Evolutionary conservation across 2,329 filamentous ascomycete species (phyloP).

Genomic region (Claviceps capensis): DNA sequence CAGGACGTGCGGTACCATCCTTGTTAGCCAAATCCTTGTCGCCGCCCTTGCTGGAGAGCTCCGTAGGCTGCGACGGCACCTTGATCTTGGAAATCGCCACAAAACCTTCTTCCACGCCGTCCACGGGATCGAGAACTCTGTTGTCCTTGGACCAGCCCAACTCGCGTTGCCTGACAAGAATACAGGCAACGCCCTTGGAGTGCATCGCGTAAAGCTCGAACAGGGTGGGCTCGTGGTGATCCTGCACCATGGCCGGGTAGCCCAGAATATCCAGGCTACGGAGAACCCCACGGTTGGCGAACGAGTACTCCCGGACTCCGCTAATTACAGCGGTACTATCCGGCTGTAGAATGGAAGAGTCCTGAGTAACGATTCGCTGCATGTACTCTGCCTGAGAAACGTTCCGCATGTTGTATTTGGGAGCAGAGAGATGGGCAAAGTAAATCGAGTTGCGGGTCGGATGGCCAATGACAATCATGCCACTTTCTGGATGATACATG

Average conservation of each 20-base stretch:
- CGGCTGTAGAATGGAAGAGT: conserved; percentile 62
- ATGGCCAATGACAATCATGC: conserved; percentile 89
- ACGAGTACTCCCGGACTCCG: conserved; percentile 89
- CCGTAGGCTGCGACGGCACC: conserved; percentile 31
- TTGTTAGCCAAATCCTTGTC: conserved; percentile 24
- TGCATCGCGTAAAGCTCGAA: conserved; percentile 98
- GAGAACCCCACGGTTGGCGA: conserved; percentile 71
- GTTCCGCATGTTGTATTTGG: conserved; percentile 72
- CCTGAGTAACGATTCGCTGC: conserved; percentile 58
- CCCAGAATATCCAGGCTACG: conserved; percentile 83
- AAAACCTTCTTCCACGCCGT: conserved; percentile 60
- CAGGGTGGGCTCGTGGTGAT: conserved; percentile 56
- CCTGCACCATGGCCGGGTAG: conserved; percentile 49
- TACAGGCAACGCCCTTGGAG: conserved; percentile 86
- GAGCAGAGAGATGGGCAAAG: conserved; percentile 88
- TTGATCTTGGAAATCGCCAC: conserved; percentile 64
- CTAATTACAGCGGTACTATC: conserved; percentile 96
- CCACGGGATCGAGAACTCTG: conserved; percentile 67
- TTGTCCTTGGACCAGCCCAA: conserved; percentile 85
- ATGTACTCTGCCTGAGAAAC: conserved; percentile 85
- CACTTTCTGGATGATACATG: conserved; percentile 80
- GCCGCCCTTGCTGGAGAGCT: conserved; percentile 17
- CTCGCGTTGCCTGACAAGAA: conserved; percentile 76
- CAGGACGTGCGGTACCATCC: conserved; percentile 19
- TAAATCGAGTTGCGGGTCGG: conserved; percentile 96